Evolutionary conservation across 208 protist species (phyloP).

Genomic region (Strigomonas galati): DNA sequence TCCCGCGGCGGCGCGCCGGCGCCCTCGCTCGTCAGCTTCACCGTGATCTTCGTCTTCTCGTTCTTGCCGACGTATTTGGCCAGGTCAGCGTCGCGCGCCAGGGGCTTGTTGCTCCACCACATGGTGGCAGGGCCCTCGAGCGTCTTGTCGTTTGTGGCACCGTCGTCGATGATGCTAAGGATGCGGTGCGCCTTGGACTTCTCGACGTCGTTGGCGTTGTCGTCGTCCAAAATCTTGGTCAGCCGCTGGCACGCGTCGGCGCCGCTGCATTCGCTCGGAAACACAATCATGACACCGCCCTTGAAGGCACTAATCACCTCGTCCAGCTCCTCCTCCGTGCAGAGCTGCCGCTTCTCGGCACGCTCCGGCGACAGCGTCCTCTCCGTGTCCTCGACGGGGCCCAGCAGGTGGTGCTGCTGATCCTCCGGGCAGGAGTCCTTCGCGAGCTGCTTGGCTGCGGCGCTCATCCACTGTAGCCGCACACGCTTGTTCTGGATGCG

Average conservation of each 20-base stretch:
- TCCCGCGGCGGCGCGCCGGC: slow-evolving; percentile 77
- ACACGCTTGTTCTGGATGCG: slow-evolving; percentile 86
- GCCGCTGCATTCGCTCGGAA: slow-evolving; percentile 82
- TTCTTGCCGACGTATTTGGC: slow-evolving; percentile 90
- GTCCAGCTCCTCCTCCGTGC: slow-evolving; percentile 67
- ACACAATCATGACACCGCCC: slow-evolving; percentile 85
- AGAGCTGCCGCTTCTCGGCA: slow-evolving; percentile 45
- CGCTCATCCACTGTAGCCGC: slow-evolving; percentile 81
- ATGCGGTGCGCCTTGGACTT: slow-evolving; percentile 80
- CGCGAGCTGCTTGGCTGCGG: slow-evolving; percentile 71
- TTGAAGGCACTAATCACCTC: slow-evolving; percentile 68
- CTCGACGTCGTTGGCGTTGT: slow-evolving; percentile 45
- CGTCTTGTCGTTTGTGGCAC: slow-evolving; percentile 76
- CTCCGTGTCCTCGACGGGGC: slow-evolving; percentile 67
- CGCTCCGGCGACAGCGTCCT: slow-evolving; percentile 77
- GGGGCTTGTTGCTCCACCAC: slow-evolving; percentile 90
- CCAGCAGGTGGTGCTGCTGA: slow-evolving; percentile 61
- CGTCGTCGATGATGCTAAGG: slow-evolving; percentile 82
- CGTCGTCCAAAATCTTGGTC: slow-evolving; percentile 59
- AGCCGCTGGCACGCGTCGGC: slow-evolving; percentile 61
- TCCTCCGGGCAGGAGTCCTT: slow-evolving; percentile 69
- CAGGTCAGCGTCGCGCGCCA: slow-evolving; percentile 68
- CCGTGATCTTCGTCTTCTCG: slow-evolving; percentile 92
- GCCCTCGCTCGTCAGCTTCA: slow-evolving; percentile 81
- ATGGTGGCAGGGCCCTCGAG: slow-evolving; percentile 57